A percentile compares a stretch with the other conserved stretches of the same genome.
These are phyloP conservation scores for Amaranthus cruentus DNA, from an alignment of 148 eudicot species.

Conservation along the genomic window DNA sequence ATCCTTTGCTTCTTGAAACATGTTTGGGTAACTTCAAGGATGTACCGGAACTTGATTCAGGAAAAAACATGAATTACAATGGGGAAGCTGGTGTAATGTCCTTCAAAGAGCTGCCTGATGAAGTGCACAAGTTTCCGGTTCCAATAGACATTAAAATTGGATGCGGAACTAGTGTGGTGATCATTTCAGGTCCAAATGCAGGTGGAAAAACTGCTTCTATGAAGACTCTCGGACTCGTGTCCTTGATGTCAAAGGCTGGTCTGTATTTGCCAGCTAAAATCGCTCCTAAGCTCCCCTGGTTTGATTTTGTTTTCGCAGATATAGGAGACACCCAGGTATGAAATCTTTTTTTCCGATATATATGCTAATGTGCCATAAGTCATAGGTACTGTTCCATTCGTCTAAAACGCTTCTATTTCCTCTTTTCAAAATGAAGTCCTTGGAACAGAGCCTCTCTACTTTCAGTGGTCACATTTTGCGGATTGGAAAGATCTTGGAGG, in stretches of 20 bases:
- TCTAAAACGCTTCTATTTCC: constrained; percentile 19
- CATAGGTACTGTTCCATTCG: constrained; percentile 10
- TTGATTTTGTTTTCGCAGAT: constrained; percentile 89
- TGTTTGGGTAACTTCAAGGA: constrained; percentile 37
- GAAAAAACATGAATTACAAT: constrained; percentile 20
- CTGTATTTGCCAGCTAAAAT: constrained; percentile 76
- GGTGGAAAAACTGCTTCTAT: constrained; percentile 99
- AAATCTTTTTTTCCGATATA: background rate
- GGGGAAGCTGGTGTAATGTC: constrained; percentile 26
- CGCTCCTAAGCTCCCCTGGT: constrained; percentile 79
- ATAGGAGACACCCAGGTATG: constrained; percentile 95
- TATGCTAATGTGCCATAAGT: constrained; percentile 5
- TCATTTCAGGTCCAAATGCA: constrained; percentile 94
- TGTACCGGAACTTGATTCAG: constrained; percentile 21
- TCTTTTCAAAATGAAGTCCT: constrained; percentile 54
- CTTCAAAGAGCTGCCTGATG: constrained; percentile 22
- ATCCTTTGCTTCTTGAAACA: constrained; percentile 72
- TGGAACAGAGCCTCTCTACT: constrained; percentile 92
- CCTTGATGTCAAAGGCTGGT: constrained; percentile 94
- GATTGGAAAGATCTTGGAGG: constrained; percentile 67
- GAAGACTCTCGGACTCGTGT: constrained; percentile 82
- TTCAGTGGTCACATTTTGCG: constrained; percentile 89
- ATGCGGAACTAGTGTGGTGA: constrained; percentile 57
- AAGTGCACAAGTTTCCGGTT: constrained; percentile 48
- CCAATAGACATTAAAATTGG: constrained; percentile 76